Base-by-base conservation (phyloP, 2,329 filamentous ascomycete species). In the Colletotrichum endophyticum region DNA sequence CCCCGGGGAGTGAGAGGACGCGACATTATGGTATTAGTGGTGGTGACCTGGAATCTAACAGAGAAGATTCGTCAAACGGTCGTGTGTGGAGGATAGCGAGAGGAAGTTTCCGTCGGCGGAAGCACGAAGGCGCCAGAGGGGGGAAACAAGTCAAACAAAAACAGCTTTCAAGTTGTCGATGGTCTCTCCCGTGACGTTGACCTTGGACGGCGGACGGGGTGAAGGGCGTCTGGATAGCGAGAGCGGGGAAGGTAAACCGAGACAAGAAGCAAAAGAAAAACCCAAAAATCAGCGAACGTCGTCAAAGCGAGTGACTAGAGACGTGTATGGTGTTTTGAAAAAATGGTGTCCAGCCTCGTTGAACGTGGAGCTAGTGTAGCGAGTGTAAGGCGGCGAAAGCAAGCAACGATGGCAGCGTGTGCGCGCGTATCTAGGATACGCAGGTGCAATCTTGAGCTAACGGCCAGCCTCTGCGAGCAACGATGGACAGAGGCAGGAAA, bases 1-100 rank as follows among this genome's bases (percentile, higher is more conserved):
- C 66, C 59, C 49, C 68, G 68, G 6, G 75, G 64, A 30, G 69
- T 68, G 32, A 69, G 73, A 34, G 77, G 69, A 32, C 56, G 53
- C 57, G 77, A 78, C 77, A 78, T 78, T 67, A 32, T 67, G 39
- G 67, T 59, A 70, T 66, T 34, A 64, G 44, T 3, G 53, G 25
- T 32, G 76, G 30, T 49, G 53, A 22, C 25, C 39, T 8, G 44
- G 19, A 19, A 25, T 19, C 32, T 16, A 69, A 49, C 30, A 64
- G n/a, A 62, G 28, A 73, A 19, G 16, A 22, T 8, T 67, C 13
- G 44, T 53, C 16, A 59, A 44, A 39, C 12, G 16, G 25, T 44
- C 5, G 39, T 36, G n/a, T 30, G 15, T 30, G 16, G n/a, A 8
- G 9, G 53, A 56, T 44, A 44, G 15, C 36, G 34, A 61, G 13